phyloP scores from a whole-genome alignment of 2,329 filamentous ascomycete species.

The Fusarium multiceps region DNA sequence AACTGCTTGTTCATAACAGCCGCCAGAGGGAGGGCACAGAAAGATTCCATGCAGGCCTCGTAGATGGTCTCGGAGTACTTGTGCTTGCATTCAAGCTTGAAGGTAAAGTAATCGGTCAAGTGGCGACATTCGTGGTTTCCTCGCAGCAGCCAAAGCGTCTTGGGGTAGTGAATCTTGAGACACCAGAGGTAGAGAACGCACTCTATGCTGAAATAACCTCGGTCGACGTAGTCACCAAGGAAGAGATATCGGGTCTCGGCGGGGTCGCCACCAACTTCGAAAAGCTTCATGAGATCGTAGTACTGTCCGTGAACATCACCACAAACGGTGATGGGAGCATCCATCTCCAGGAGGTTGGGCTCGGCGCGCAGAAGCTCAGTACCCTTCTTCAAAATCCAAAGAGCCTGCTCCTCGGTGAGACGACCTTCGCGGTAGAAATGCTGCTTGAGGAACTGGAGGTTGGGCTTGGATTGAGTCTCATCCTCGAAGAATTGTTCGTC shows the following conservation, averaged over 20 bases:
- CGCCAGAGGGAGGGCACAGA: constrained; percentile 91
- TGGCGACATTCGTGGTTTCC: constrained; percentile 99
- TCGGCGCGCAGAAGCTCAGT: constrained; percentile 89
- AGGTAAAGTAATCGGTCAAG: constrained; percentile 99
- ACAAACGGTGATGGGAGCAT: constrained; percentile 97
- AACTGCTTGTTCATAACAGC: constrained; percentile 99
- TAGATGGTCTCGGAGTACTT: constrained; percentile 98
- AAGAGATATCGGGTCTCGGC: constrained; percentile 97
- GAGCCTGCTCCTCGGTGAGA: constrained; percentile 94
- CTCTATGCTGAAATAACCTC: constrained; percentile 99
- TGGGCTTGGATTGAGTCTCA: constrained; percentile 85
- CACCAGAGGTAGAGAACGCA: constrained; percentile 98
- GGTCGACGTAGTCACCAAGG: constrained; percentile 96
- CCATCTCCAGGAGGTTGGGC: constrained; percentile 98
- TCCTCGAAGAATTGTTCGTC: constrained; percentile 96
- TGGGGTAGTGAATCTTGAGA: constrained; percentile 98
- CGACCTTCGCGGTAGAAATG: constrained; percentile 98
- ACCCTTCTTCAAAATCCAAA: constrained; percentile 92
- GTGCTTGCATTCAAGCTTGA: constrained; percentile 99
- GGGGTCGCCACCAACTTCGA: constrained; percentile 97
- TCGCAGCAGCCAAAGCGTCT: constrained; percentile 94
- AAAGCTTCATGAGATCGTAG: constrained; percentile 99
- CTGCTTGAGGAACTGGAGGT: constrained; percentile 94
- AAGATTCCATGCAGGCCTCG: constrained; percentile 98
- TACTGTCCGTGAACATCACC: constrained; percentile 99